Percentiles rank a stretch among this genome's conserved stretches.
Conservation (phyloP, 371 early-diverging fungal species). For the Gilbertella persicaria region DNA sequence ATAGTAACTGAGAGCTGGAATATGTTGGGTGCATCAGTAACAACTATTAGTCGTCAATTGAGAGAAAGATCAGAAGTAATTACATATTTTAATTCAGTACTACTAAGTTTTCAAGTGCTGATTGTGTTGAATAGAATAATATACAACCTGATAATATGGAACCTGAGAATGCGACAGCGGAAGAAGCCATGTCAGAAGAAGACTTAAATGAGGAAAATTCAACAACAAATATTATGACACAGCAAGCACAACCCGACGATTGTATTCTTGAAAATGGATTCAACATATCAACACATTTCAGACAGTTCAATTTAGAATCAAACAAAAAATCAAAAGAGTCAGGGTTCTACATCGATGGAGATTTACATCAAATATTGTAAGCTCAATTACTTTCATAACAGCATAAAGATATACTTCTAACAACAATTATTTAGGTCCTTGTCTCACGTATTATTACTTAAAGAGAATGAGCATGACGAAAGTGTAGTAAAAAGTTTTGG, state of each 20-base stretch:
- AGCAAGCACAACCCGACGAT: conserved; percentile 10
- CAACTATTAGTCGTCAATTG: conserved; percentile 5
- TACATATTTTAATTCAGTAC: conserved; percentile 2
- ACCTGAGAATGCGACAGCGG: conserved; percentile 7
- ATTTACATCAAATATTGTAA: conserved; percentile 7
- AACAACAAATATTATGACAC: conserved; percentile 1
- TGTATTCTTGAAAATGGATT: conserved; percentile 10
- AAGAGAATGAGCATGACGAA: conserved; percentile 11
- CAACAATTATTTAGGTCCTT: conserved; percentile 10
- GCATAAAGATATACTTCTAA: conserved; percentile 9
- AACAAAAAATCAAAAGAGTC: conserved; percentile 2
- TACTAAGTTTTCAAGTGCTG: conserved; percentile 10
- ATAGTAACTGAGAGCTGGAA: conserved; percentile 8
- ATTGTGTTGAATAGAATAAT: conserved; percentile 12
- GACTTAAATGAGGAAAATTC: conserved; percentile 10
- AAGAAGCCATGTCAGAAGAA: conserved; percentile 7
- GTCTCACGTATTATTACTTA: conserved; percentile 10
- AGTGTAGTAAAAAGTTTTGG: conserved; percentile 7
- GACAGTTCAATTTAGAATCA: conserved; percentile 10
- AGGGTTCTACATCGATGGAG: conserved; percentile 6
- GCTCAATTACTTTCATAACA: conserved; percentile 7
- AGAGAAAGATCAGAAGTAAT: conserved; percentile 9
- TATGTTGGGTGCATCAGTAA: conserved; percentile 6
- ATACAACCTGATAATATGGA: conserved; percentile 8
- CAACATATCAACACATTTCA: conserved; percentile 11